Base-by-base conservation (phyloP, 306 rosid genomes). In the Inga laurina region DNA sequence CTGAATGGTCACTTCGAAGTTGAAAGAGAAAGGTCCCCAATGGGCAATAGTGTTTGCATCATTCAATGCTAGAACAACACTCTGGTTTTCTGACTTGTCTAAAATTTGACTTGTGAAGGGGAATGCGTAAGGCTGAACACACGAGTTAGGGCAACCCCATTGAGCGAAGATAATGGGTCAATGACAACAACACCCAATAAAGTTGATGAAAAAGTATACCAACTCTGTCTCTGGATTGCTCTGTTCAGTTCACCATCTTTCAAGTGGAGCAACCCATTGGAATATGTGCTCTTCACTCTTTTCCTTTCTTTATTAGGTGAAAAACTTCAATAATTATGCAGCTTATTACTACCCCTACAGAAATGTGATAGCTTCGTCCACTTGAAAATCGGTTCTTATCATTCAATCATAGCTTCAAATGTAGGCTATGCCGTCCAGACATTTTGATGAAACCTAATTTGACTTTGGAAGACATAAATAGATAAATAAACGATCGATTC, bases 401-500 rank as follows among this genome's bases (percentile, higher is more conserved):
- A 62, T 4, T 32, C n/a, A 67, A 70, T 78, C 59, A 11, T 64
- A 13, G 37, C 69, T 70, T 77, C 74, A 82, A 80, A 22, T 56
- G 24, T 64, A 30, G 39, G 41, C 39, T 68, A 80, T 27, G 81
- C 16, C 79, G 79, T 78, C 82, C 86, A 44, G 61, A 75, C 74
- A 76, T 34, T 37, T 37, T 57, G 70, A 76, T 86, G 57, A 44
- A 13, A 48, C 14, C 52, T 24, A 45, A 15, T 82, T 82, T 85
- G 71, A 82, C 91, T 86, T 91, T 75, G 85, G 85, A 89, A 64
- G 3, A 64, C 4, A 64, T 68, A 39, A 19, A 70, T 8, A 12
- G 84, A 81, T 89, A 35, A 83, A 82, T 88, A 86, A 90, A 74
- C 88, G 65, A 78, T 83, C 83, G 75, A 80, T 83, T 81, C 57